Evolutionary conservation across 2,329 filamentous ascomycete species (phyloP), one percentile per base, ranked within the genome.

Genomic region (Fusarium incarnatum): DNA sequence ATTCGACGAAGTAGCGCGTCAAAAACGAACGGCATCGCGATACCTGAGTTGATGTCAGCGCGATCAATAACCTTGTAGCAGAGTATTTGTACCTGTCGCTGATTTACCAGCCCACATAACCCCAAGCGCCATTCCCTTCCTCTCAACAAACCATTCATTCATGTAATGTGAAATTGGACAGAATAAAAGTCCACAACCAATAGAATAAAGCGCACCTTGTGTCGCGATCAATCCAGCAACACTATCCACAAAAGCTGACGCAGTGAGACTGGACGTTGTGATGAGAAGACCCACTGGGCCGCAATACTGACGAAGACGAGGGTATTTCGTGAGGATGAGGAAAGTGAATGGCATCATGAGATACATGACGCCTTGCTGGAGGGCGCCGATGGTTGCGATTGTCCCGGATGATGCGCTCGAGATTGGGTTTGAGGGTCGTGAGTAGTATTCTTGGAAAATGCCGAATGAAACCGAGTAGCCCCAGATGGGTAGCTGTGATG

Each of bases 401-500:
- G 67, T 69, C 8, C 64, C 70, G 1, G 58, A 75, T 18, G 76
- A 77, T 76, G 84, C 85, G 81, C 83, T 65, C 13, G 32, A 60
- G 15, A 65, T 8, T 83, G 83, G 64, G 81, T 85, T 20, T 85
- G 90, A 6, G 84, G 88, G 82, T 1, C 81, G 83, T 20, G 82
- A 85, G 77, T 92, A 92, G 77, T 91, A 89, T 56, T 89, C 84
- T 74, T 91, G 89, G 72, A 92, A 92, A 47, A 92, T 85, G 48
- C 90, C 90, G 72, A 89, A 92, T 0, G 88, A 73, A 5, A 78
- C 76, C 0, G 76, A 77, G 23, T 76, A 78, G 23, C 76, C 76
- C 78, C 25, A 15, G 1, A 18, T 8, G 9, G 28, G 34, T 5
- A 52, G 30, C 49, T 42, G 8, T 4, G 13, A 9, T n/a, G 8